phyloP scores from a whole-genome alignment of 108 stramenopile genomes.

The Ochromonas danica region DNA sequence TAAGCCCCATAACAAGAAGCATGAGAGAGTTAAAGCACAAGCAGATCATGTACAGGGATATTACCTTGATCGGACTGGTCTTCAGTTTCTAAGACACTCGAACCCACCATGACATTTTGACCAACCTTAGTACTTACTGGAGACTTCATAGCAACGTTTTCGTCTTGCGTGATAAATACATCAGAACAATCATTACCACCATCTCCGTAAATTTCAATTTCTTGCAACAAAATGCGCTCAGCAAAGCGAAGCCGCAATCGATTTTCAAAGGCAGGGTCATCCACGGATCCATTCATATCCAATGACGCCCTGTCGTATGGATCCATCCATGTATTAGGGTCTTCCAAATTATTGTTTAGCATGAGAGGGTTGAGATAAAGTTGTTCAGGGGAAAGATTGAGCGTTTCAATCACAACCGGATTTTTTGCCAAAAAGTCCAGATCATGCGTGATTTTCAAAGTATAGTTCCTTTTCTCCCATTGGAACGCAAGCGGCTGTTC shows the following conservation, averaged over 20 bases:
- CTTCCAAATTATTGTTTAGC: conserved; percentile 21
- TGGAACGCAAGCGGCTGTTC: conserved; percentile 43
- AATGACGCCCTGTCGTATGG: neutral
- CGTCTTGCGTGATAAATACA: neutral
- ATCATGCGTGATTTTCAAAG: conserved; percentile 50
- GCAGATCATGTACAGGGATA: too few relatives aligned
- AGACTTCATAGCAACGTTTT: neutral
- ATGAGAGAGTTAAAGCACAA: too few relatives aligned
- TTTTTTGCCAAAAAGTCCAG: conserved; percentile 54
- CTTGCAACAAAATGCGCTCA: conserved; percentile 28
- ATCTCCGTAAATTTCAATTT: conserved; percentile 24
- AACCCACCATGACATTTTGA: conserved; percentile 7
- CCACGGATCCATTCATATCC: neutral
- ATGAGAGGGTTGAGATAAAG: neutral
- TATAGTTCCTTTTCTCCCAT: conserved; percentile 60
- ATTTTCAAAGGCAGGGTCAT: neutral
- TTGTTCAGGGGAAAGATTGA: conserved; percentile 10
- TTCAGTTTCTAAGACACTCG: neutral
- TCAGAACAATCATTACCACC: neutral
- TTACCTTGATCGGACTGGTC: too few relatives aligned
- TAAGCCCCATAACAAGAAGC: too few relatives aligned
- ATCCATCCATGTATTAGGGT: conserved; percentile 9
- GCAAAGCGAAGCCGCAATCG: conserved; percentile 10
- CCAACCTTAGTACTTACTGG: neutral
- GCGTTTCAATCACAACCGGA: neutral